Evolutionary conservation across 768 basidiomycete genomes (phyloP).

Genomic region (Lepiota brunneoincarnata): DNA sequence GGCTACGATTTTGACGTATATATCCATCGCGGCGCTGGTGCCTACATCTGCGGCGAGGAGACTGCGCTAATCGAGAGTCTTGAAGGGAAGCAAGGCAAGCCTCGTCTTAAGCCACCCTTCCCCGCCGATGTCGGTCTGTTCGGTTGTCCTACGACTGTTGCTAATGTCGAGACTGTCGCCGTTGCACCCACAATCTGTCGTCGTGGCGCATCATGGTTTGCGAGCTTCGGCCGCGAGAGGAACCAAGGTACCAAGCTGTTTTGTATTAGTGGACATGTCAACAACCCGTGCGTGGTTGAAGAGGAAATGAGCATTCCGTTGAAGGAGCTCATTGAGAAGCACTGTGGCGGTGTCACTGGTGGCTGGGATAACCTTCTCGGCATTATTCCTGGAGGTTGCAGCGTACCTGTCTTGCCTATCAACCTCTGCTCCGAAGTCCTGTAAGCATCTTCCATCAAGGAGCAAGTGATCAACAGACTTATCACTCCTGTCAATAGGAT

Average conservation of each 20-base stretch:
- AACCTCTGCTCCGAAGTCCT: slow-evolving; percentile 83
- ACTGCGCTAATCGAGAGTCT: slow-evolving; percentile 96
- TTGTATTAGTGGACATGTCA: slow-evolving; percentile 96
- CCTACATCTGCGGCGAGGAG: slow-evolving; percentile 99
- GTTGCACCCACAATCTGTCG: slow-evolving; percentile 97
- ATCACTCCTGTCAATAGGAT: slow-evolving; percentile 48
- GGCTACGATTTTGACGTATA: slow-evolving; percentile 98
- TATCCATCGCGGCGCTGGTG: slow-evolving; percentile 96
- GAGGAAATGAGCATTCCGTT: slow-evolving; percentile 99
- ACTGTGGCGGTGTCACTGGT: slow-evolving; percentile 91
- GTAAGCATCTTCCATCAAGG: slow-evolving; percentile 45
- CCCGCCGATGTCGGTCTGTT: slow-evolving; percentile 98
- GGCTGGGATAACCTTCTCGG: slow-evolving; percentile 98
- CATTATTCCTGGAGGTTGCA: slow-evolving; percentile 94
- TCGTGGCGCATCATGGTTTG: slow-evolving; percentile 88
- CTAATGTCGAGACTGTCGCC: slow-evolving; percentile 97
- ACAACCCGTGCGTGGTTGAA: slow-evolving; percentile 96
- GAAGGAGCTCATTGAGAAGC: slow-evolving; percentile 92
- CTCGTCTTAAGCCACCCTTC: slow-evolving; percentile 96
- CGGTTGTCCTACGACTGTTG: slow-evolving; percentile 95
- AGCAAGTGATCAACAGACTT: slow-evolving; percentile 6
- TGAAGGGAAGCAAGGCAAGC: slow-evolving; percentile 98
- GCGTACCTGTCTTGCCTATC: slow-evolving; percentile 89
- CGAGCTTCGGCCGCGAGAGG: slow-evolving; percentile 84
- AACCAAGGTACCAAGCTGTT: slow-evolving; percentile 97